Evolutionary conservation across 768 basidiomycete species (phyloP).

Genomic region (Wakefieldia striispora): DNA sequence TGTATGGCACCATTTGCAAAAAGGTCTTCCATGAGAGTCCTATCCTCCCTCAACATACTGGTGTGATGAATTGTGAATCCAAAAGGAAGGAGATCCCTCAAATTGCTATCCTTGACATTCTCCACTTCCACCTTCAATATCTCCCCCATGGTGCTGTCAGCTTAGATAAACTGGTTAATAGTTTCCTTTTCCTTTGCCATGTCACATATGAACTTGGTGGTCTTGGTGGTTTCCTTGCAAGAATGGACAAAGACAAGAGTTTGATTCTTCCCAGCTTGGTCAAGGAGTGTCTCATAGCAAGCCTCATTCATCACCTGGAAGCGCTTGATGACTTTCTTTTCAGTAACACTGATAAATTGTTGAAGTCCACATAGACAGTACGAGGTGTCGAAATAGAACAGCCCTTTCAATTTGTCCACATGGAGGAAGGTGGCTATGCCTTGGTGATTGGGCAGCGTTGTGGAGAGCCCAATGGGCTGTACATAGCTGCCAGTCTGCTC

Average conservation of each 20-base stretch:
- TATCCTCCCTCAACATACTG: constrained; percentile 91
- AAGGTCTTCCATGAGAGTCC: constrained; percentile 89
- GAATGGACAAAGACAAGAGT: constrained; percentile 97
- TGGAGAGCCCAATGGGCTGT: constrained; percentile 91
- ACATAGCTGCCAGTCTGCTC: constrained; percentile 93
- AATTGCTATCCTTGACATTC: constrained; percentile 76
- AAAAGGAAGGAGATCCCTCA: constrained; percentile 90
- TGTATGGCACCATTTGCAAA: constrained; percentile 92
- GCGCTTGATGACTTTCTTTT: constrained; percentile 99
- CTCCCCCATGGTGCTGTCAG: constrained; percentile 88
- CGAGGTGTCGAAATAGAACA: constrained; percentile 96
- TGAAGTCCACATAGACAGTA: constrained; percentile 94
- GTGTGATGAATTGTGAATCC: constrained; percentile 98
- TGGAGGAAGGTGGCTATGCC: constrained; percentile 97
- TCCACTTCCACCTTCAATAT: constrained; percentile 83
- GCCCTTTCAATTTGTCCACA: constrained; percentile 85
- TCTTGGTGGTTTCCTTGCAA: constrained; percentile 97
- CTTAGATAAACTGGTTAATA: constrained; percentile 92
- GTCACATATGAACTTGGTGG: constrained; percentile 90
- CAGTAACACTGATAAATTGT: constrained; percentile 95
- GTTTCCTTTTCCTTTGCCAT: constrained; percentile 96
- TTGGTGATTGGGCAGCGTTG: constrained; percentile 97
- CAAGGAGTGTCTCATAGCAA: constrained; percentile 97
- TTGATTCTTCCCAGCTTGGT: constrained; percentile 88
- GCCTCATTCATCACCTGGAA: constrained; percentile 99